phyloP scores from a whole-genome alignment of 306 rosid species.

The Sechiopsis laciniata region DNA sequence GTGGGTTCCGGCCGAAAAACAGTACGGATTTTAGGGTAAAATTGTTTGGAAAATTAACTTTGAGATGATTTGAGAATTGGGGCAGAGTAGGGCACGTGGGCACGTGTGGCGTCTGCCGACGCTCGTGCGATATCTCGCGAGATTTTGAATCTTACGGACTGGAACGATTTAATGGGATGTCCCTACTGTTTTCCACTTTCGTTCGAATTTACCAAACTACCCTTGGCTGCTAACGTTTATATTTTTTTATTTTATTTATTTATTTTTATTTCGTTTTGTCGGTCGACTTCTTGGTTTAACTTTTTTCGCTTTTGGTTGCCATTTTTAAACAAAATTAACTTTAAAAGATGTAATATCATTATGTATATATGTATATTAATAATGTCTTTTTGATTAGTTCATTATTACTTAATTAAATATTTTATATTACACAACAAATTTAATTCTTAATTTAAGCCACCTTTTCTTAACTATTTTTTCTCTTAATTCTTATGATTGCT shows the following conservation, averaged over 20 bases:
- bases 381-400: neutral
- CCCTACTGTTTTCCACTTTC: slow-evolving; percentile 20
- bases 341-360: neutral
- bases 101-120: slow-evolving; percentile 11
- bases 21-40: neutral
- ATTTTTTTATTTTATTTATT: neutral
- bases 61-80: neutral
- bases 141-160: neutral
- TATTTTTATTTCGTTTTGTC: slow-evolving; percentile 13
- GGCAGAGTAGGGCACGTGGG: slow-evolving; percentile 24
- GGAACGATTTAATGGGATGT: neutral
- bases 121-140: slow-evolving; percentile 23
- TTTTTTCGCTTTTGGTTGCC: neutral
- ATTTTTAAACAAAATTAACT: neutral
- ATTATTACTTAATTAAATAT: neutral
- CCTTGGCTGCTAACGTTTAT: neutral
- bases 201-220: neutral
- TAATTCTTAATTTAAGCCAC: neutral
- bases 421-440: neutral
- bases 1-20: slow-evolving; percentile 6
- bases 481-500: neutral
- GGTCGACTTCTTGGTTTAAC: neutral
- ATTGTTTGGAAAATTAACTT: neutral
- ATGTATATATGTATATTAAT: neutral
- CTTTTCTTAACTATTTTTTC: neutral